Evolutionary conservation across 106 monocot genomes (phyloP).

Genomic region (Amphibolis antarctica): DNA sequence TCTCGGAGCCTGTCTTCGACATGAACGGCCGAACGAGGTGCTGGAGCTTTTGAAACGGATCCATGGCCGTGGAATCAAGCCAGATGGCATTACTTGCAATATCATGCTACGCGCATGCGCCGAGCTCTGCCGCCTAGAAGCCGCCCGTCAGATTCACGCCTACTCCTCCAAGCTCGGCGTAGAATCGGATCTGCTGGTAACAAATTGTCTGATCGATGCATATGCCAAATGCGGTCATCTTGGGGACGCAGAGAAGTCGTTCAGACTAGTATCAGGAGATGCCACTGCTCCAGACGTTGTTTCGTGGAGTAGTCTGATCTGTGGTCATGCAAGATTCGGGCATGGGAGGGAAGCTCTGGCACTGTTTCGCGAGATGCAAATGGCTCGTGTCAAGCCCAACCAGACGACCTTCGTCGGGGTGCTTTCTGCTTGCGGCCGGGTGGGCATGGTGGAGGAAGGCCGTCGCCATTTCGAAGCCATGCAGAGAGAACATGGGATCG

Average conservation of each 20-base stretch:
- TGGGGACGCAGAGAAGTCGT: conserved; percentile 34
- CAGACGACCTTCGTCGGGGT: no score
- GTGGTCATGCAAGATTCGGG: conserved; percentile 61
- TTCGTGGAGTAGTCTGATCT: conserved; percentile 72
- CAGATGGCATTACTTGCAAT: conserved; percentile 54
- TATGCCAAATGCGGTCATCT: conserved; percentile 63
- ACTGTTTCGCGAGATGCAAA: conserved; percentile 37
- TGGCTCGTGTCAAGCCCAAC: neutral
- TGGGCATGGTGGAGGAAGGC: conserved; percentile 7
- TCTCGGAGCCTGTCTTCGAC: conserved; percentile 44
- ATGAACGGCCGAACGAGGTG: conserved; percentile 33
- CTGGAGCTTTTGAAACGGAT: conserved; percentile 25
- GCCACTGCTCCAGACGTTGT: conserved; percentile 38
- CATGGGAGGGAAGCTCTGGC: conserved; percentile 41
- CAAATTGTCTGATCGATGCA: conserved; percentile 44
- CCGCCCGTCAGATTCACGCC: conserved; percentile 39
- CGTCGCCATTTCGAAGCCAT: conserved; percentile 34
- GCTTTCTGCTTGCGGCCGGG: conserved; percentile 1
- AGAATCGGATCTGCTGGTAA: conserved; percentile 25
- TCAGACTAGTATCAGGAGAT: conserved; percentile 25
- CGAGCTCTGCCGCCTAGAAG: conserved; percentile 31
- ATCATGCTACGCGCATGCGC: conserved; percentile 39
- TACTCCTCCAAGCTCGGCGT: conserved; percentile 36
- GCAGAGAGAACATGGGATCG: conserved; percentile 31
- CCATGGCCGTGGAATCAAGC: conserved; percentile 4